Conservation (phyloP, 805 yeast species). For the Pichia deserticola region DNA sequence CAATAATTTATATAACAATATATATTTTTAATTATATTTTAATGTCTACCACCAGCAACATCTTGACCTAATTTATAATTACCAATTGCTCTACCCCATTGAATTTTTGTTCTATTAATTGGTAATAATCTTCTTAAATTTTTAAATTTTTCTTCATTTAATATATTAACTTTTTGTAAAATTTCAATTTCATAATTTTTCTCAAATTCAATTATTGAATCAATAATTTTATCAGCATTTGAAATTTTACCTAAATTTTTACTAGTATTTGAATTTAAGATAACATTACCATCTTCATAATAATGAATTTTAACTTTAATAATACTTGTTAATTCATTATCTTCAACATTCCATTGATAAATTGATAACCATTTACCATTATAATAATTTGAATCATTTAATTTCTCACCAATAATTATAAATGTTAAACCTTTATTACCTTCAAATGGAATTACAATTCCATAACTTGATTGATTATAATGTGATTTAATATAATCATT, state of each 20-base stretch:
- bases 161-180: slow-evolving; percentile 53
- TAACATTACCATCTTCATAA: slow-evolving; percentile 93
- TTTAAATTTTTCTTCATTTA: slow-evolving; percentile 80
- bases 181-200: slow-evolving; percentile 50
- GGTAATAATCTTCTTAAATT: slow-evolving; percentile 85
- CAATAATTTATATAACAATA: neutral
- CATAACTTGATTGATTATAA: slow-evolving; percentile 53
- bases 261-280: slow-evolving; percentile 42
- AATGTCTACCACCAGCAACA: slow-evolving; percentile 43
- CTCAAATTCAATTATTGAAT: slow-evolving; percentile 50
- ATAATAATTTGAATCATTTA: slow-evolving; percentile 72
- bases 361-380: slow-evolving; percentile 91
- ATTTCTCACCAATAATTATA: slow-evolving; percentile 62
- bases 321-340: slow-evolving; percentile 39
- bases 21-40: neutral
- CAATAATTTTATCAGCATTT: slow-evolving; percentile 25
- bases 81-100: slow-evolving; percentile 93
- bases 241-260: slow-evolving; percentile 9
- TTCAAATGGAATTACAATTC: slow-evolving; percentile 32
- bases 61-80: slow-evolving; percentile 82
- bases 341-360: slow-evolving; percentile 40
- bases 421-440: slow-evolving; percentile 33
- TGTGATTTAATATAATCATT: slow-evolving; percentile 53
- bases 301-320: slow-evolving; percentile 76
- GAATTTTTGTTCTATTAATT: slow-evolving; percentile 80